Evolutionary conservation across 169 alveolate genomes (phyloP).

Genomic region (Cryptosporidium meleagridis): DNA sequence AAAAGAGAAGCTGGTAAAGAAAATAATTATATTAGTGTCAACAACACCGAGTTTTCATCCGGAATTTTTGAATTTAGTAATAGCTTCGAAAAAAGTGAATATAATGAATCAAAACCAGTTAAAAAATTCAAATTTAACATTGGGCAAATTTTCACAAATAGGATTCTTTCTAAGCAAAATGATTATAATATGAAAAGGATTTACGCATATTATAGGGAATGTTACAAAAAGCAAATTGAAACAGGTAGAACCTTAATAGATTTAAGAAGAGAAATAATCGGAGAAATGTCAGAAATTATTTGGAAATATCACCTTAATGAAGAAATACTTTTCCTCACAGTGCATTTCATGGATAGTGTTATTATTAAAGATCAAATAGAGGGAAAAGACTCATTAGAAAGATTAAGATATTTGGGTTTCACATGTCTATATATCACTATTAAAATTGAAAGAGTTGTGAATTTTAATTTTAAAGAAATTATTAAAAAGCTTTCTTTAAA

Average conservation of each 20-base stretch:
- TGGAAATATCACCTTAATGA: conserved; percentile 58
- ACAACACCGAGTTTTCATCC: background rate
- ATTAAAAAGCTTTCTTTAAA: conserved; percentile 3
- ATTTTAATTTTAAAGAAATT: conserved; percentile 29
- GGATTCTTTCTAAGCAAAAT: conserved; percentile 15
- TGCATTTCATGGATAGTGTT: conserved; percentile 51
- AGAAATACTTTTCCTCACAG: conserved; percentile 40
- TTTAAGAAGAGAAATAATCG: conserved; percentile 44
- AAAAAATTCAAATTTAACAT: background rate
- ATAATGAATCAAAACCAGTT: background rate
- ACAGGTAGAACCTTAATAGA: conserved; percentile 10
- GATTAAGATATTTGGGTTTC: conserved; percentile 31
- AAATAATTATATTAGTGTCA: background rate
- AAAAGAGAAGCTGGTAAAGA: background rate
- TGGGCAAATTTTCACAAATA: conserved; percentile 21
- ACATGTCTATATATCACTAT: conserved; percentile 53
- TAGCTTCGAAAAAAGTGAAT: conserved; percentile 27
- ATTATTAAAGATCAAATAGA: conserved; percentile 1
- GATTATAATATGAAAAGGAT: conserved; percentile 26
- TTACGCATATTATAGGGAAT: conserved; percentile 18
- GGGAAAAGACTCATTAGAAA: background rate
- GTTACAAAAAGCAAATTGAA: conserved; percentile 29
- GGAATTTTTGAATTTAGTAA: background rate
- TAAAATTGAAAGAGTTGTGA: conserved; percentile 50
- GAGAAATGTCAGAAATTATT: conserved; percentile 31